These are phyloP conservation scores for Alternaria atra DNA, from an alignment of 2,329 filamentous ascomycete species.

Conservation along the genomic window DNA sequence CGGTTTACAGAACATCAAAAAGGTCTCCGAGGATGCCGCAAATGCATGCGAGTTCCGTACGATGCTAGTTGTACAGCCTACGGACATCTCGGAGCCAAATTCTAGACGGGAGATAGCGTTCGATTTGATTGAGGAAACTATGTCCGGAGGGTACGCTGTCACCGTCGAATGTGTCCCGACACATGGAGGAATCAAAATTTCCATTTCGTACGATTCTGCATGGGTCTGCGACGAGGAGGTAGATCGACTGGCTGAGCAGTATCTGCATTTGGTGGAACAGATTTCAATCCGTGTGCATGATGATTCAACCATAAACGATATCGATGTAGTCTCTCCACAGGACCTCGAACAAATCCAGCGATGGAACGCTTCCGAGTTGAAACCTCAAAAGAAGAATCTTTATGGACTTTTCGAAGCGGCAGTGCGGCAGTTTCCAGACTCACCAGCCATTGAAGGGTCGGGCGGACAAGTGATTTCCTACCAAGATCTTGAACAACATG, in stretches of 20 bases:
- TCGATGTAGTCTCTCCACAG: background rate
- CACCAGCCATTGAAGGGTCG: slow-evolving; percentile 27
- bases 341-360: background rate
- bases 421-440: slow-evolving; percentile 16
- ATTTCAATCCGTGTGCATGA: background rate
- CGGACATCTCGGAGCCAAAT: slow-evolving; percentile 1
- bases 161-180: background rate
- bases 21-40: background rate
- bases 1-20: slow-evolving; percentile 42
- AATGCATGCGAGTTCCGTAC: slow-evolving; percentile 56
- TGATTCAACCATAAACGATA: background rate
- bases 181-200: background rate
- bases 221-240: background rate
- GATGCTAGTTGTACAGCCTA: slow-evolving; percentile 60
- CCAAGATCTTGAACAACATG: background rate
- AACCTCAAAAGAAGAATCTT: background rate
- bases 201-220: background rate
- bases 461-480: slow-evolving; percentile 1
- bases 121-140: slow-evolving; percentile 1
- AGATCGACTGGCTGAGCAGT: background rate
- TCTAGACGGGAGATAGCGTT: background rate
- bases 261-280: background rate
- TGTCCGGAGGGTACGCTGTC: background rate
- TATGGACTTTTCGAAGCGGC: background rate
- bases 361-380: background rate